Evolutionary conservation across 2,329 filamentous ascomycete species (phyloP).

Genomic region (Cephalotrichum gorgonifer): DNA sequence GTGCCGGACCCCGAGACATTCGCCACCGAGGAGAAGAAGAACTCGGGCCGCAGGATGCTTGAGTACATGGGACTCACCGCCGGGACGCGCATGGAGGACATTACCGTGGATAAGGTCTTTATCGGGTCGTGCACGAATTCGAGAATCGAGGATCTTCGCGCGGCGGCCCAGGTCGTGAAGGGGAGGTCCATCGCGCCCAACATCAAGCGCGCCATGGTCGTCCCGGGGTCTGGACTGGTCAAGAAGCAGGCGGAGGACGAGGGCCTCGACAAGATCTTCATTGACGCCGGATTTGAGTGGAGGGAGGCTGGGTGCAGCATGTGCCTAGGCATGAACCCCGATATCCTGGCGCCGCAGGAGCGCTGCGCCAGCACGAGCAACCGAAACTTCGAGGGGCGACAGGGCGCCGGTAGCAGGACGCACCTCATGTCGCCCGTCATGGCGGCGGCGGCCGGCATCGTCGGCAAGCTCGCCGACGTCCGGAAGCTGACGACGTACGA

Average conservation of each 20-base stretch:
- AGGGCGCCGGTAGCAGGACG: conserved; percentile 83
- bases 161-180: conserved; percentile 75
- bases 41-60: conserved; percentile 67
- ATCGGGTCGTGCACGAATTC: conserved; percentile 98
- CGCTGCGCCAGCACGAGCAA: conserved; percentile 93
- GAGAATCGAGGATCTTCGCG: conserved; percentile 87
- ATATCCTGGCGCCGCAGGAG: conserved; percentile 86
- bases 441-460: conserved; percentile 84
- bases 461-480: conserved; percentile 85
- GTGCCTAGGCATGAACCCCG: conserved; percentile 99
- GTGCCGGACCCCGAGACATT: conserved; percentile 89
- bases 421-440: conserved; percentile 97
- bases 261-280: conserved; percentile 86
- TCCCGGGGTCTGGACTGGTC: conserved; percentile 88
- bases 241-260: conserved; percentile 87
- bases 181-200: conserved; percentile 81
- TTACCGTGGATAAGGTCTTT: conserved; percentile 89
- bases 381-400: conserved; percentile 93
- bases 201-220: conserved; percentile 90
- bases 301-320: conserved; percentile 97
- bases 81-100: conserved; percentile 85
- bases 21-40: conserved; percentile 67
- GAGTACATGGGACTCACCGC: conserved; percentile 93
- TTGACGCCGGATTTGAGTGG: conserved; percentile 92
- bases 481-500: conserved; percentile 61